These are phyloP conservation scores for Helianthus annuus DNA, from an alignment of 129 eudicot species.

Conservation along the genomic window DNA sequence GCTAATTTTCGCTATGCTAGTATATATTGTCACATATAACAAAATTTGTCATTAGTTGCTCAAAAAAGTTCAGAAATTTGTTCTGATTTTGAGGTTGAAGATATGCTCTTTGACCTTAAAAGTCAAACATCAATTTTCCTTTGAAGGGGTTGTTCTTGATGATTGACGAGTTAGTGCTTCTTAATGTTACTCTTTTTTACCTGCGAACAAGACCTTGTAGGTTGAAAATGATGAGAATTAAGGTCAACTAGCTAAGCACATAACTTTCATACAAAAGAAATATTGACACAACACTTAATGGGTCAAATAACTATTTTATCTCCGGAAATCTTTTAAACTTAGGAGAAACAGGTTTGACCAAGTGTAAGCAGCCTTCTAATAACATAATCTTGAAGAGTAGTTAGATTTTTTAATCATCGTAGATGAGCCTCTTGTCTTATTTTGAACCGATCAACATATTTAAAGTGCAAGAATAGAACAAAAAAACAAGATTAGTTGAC, in stretches of 20 bases:
- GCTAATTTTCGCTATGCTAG: not conserved
- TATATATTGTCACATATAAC: not conserved
- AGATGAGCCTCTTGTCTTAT: conserved; percentile 8
- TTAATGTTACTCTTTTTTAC: not conserved
- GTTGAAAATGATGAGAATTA: conserved; percentile 2
- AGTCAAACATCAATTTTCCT: conserved; percentile 13
- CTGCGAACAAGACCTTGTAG: not conserved
- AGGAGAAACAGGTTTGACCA: conserved; percentile 23
- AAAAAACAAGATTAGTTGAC: conserved; percentile 1
- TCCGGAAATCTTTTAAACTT: not conserved
- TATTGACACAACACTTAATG: conserved; percentile 18
- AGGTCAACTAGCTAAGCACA: conserved; percentile 3
- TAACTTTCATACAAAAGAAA: conserved; percentile 7
- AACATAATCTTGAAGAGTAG: conserved; percentile 11
- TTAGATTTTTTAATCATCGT: conserved; percentile 14
- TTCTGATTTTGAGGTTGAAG: not conserved
- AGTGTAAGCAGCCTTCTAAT: conserved; percentile 19
- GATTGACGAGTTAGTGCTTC: conserved; percentile 9
- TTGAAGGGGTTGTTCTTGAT: conserved; percentile 8
- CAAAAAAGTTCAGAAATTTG: not conserved
- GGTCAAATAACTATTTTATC: conserved; percentile 17
- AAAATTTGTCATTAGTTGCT: not conserved
- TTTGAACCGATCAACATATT: conserved; percentile 9
- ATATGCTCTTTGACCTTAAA: conserved; percentile 15
- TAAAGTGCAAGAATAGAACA: not conserved